A percentile compares a stretch with the other conserved stretches of the same genome.
phyloP scores from a whole-genome alignment of 2,329 filamentous ascomycete genomes.

The Exophiala lecanii-corni region DNA sequence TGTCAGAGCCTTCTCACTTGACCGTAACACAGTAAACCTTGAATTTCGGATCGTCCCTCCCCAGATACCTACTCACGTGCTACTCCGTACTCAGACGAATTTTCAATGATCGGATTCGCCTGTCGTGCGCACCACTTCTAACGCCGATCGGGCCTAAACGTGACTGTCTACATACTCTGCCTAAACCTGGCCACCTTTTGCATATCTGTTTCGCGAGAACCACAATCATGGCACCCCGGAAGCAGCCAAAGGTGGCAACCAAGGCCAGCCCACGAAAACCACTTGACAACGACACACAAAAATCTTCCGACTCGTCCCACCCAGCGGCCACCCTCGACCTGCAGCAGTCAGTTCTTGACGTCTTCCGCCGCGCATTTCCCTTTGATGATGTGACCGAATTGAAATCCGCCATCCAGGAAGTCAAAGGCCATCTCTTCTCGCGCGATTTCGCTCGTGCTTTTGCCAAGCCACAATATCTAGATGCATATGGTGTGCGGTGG shows the following conservation, averaged over 20 bases:
- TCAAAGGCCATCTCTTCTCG: constrained; percentile 81
- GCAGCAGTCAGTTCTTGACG: constrained; percentile 67
- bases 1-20: too few species aligned
- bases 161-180: too few species aligned
- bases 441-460: constrained; percentile 82
- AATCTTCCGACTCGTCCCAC: constrained; percentile 4
- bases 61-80: too few species aligned
- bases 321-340: constrained; percentile 44
- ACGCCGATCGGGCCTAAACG: too few species aligned
- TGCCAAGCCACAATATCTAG: constrained; percentile 62
- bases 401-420: constrained; percentile 62
- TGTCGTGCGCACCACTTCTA: too few species aligned
- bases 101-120: too few species aligned
- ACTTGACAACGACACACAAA: background rate
- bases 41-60: too few species aligned
- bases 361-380: constrained; percentile 65
- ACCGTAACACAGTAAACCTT: too few species aligned
- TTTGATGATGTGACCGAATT: constrained; percentile 44
- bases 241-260: background rate
- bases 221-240: background rate
- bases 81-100: too few species aligned
- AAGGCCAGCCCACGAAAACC: background rate
- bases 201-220: too few species aligned
- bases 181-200: too few species aligned
- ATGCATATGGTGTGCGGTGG: constrained; percentile 85